Evolutionary conservation across 345 rosid genomes (phyloP), one percentile per base, ranked within the genome.

Genomic region (Punica granatum): DNA sequence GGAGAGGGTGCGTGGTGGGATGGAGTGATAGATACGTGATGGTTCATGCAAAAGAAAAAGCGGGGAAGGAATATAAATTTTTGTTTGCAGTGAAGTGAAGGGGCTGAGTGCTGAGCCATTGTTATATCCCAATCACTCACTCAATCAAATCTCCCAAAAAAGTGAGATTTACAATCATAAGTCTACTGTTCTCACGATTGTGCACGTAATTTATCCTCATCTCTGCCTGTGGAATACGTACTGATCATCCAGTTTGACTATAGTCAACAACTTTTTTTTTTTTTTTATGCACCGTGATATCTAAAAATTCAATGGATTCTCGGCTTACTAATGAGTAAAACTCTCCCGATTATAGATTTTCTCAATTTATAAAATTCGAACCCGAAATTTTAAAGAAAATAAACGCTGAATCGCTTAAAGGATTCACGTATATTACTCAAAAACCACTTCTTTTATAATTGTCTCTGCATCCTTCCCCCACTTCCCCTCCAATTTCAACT

Each of bases 141-240:
- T 28, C 32, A 56, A 56, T 56, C 61, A 56, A 56, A 56, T 56
- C 61, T 56, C 61, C 61, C 34, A 26, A 28, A 56, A 56, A 56
- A 28, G 34, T 56, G 34, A 18, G 28, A 56, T 56, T 56, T 11
- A 2, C 11, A 56, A 56, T 56, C 33, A 23, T 25, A 30, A n/a
- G 61, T 56, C 32, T 0, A 56, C 61, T 56, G 61, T 56, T 56
- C 34, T 56, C 61, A 9, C 61, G 25, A 56, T 26, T 56, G 61
- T 26, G 61, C 61, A 56, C 61, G 61, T 26, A 56, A 56, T 10
- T 56, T 26, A 56, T 56, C 59, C 59, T 1, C 15, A 21, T 53
- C 31, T 8, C 25, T 1, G 3, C 16, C 15, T 19, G 15, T 46
- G 53, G 10, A 28, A 51, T 18, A 23, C 23, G 58, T n/a, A 51